Evolutionary conservation across 2,329 filamentous ascomycete species (phyloP).

Genomic region (Xylariaceae sp.): DNA sequence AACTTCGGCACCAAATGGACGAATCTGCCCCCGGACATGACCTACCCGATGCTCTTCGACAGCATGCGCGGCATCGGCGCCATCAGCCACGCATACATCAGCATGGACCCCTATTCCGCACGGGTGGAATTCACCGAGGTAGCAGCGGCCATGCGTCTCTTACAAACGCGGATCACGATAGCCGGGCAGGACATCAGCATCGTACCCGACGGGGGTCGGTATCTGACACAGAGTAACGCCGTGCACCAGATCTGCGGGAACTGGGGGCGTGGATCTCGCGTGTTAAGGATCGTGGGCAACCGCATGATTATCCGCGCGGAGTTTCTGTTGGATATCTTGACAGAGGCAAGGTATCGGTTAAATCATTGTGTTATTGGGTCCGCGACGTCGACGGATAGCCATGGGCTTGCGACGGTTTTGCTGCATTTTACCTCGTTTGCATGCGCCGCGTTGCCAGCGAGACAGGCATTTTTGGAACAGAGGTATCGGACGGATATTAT

Average conservation of each 20-base stretch:
- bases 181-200: background rate
- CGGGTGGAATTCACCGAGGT: background rate
- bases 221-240: background rate
- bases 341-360: background rate
- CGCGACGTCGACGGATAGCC: background rate
- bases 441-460: background rate
- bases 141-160: background rate
- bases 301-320: background rate
- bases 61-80: slow-evolving; percentile 16
- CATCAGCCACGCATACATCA: slow-evolving; percentile 5
- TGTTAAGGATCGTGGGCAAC: background rate
- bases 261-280: no score
- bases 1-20: background rate
- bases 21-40: slow-evolving; percentile 6
- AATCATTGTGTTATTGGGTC: background rate
- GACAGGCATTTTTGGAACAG: background rate
- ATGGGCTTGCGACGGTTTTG: background rate
- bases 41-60: slow-evolving; percentile 14
- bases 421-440: background rate
- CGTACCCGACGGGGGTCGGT: background rate
- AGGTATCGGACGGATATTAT: background rate
- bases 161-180: background rate
- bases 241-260: background rate
- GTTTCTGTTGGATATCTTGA: background rate
- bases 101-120: background rate